Evolutionary conservation across 768 basidiomycete species (phyloP).

Genomic region (Coprinopsis sp.): DNA sequence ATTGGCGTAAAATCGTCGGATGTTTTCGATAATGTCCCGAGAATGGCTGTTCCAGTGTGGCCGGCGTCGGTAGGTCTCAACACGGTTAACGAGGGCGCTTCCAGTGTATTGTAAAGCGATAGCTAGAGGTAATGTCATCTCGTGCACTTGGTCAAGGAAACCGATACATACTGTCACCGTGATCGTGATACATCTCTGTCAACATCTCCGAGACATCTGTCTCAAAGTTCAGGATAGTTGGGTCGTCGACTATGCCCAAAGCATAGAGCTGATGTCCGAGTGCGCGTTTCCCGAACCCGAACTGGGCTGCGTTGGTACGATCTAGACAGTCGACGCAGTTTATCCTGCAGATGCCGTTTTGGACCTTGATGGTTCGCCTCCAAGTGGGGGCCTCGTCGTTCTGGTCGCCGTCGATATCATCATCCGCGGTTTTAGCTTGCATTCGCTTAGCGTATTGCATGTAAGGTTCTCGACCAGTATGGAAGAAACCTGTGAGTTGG

Average conservation of each 20-base stretch:
- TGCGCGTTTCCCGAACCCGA: conserved; percentile 92
- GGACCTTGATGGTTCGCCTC: conserved; percentile 69
- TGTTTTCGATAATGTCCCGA: conserved; percentile 92
- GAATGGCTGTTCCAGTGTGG: conserved; percentile 98
- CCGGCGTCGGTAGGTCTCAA: conserved; percentile 93
- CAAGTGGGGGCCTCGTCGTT: conserved; percentile 35
- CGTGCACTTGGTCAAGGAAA: background rate
- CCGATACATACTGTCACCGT: conserved; percentile 78
- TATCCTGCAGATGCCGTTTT: conserved; percentile 88
- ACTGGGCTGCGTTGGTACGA: conserved; percentile 94
- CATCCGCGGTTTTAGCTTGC: no score
- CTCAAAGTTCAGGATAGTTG: conserved; percentile 85
- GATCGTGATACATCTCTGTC: conserved; percentile 98
- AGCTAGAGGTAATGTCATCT: conserved; percentile 39
- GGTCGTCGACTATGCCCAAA: conserved; percentile 81
- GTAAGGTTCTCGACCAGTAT: conserved; percentile 84
- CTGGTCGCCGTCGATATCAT: no score
- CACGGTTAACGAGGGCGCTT: conserved; percentile 90
- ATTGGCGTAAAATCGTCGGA: conserved; percentile 92
- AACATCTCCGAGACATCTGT: conserved; percentile 95
- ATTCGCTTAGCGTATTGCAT: no score
- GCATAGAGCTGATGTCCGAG: conserved; percentile 95
- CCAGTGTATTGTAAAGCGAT: conserved; percentile 97
- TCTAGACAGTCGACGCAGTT: conserved; percentile 98
- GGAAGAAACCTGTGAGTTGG: conserved; percentile 90